Evolutionary conservation across 2,329 filamentous ascomycete species (phyloP).

Genomic region (Venturiaceae sp.): DNA sequence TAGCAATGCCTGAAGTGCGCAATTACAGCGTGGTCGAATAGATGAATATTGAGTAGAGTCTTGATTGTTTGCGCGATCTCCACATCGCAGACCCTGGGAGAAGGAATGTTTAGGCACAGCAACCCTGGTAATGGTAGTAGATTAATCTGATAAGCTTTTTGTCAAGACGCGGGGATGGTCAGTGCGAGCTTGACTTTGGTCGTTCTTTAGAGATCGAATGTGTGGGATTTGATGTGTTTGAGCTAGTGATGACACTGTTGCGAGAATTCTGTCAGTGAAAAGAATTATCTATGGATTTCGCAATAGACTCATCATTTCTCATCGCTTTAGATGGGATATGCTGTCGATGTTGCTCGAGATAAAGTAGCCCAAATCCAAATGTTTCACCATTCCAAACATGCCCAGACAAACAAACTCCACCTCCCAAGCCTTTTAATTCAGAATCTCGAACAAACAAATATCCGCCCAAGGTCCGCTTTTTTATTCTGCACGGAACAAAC

Average conservation of each 20-base stretch:
- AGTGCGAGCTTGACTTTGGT: neutral
- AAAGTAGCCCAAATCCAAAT: neutral
- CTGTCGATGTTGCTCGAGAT: neutral
- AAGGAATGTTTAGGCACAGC: neutral
- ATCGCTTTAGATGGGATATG: neutral
- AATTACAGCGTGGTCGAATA: neutral
- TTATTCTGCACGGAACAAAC: neutral
- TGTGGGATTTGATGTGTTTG: neutral
- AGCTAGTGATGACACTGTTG: too few species aligned
- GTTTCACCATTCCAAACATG: neutral
- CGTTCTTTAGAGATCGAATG: neutral
- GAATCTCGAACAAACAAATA: neutral
- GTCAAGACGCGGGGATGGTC: neutral
- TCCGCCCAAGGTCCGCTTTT: neutral
- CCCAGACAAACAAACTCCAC: neutral
- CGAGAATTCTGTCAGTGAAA: too few species aligned
- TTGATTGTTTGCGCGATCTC: neutral
- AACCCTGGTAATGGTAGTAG: neutral
- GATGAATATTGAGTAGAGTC: neutral
- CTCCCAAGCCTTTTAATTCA: neutral
- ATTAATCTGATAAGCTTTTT: neutral
- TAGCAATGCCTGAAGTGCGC: neutral
- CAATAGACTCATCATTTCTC: neutral
- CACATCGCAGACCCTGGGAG: neutral
- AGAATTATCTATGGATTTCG: neutral